Evolutionary conservation across 2,329 filamentous ascomycete genomes (phyloP).

Genomic region (Thelonectria rubi): DNA sequence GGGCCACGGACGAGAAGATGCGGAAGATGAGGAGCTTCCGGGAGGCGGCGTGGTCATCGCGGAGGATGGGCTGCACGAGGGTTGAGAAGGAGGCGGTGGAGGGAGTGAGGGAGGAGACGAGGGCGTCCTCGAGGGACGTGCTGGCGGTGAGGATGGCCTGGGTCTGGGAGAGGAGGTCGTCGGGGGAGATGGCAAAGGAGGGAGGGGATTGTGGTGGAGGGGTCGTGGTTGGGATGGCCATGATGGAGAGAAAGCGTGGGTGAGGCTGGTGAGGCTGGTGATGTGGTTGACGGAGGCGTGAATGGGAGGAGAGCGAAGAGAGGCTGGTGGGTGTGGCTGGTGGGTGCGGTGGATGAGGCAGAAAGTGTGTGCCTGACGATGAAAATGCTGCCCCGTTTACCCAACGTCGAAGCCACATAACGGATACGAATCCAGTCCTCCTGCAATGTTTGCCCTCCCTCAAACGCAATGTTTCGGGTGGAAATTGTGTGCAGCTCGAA

Average conservation of each 20-base stretch:
- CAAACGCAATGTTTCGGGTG: too few relatives aligned
- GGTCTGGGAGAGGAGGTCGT: constrained; percentile 29
- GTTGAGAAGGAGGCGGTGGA: constrained; percentile 34
- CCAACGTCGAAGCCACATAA: too few relatives aligned
- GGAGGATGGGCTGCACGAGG: constrained; percentile 34
- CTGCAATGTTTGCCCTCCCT: too few relatives aligned
- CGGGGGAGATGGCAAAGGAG: constrained; percentile 29
- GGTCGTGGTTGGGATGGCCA: constrained; percentile 5
- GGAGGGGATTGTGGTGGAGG: constrained; percentile 39
- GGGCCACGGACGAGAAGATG: constrained; percentile 41
- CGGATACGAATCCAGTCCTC: too few relatives aligned
- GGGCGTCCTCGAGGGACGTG: constrained; percentile 32
- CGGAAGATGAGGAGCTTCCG: constrained; percentile 31
- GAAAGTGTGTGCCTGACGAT: too few relatives aligned
- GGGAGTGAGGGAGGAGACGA: constrained; percentile 31
- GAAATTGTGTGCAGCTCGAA: too few relatives aligned
- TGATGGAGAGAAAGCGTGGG: not conserved
- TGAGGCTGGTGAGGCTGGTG: not conserved
- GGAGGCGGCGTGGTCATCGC: constrained; percentile 34
- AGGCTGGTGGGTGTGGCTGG: not conserved
- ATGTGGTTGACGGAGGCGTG: too few relatives aligned
- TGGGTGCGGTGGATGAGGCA: not conserved
- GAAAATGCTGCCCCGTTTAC: too few relatives aligned
- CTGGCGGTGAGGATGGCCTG: constrained; percentile 48
- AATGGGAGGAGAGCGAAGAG: too few relatives aligned